phyloP scores from a whole-genome alignment of 768 basidiomycete genomes.

The Russula compacta region DNA sequence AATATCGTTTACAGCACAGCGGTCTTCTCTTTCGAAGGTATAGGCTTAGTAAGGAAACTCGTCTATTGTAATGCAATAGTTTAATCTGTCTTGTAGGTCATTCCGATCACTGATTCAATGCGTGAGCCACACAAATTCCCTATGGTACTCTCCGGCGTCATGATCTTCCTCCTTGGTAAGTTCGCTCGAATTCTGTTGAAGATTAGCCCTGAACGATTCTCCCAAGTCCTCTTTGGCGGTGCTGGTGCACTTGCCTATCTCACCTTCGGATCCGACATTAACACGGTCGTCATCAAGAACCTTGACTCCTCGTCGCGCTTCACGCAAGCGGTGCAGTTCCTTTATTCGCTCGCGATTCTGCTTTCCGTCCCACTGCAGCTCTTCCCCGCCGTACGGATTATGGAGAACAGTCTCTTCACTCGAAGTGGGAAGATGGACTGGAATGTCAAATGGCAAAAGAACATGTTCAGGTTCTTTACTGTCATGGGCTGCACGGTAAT shows the following conservation, averaged over 20 bases:
- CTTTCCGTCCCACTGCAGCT: constrained; percentile 90
- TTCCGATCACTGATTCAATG: constrained; percentile 98
- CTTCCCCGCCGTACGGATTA: constrained; percentile 95
- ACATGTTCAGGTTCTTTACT: constrained; percentile 67
- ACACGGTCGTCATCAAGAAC: constrained; percentile 94
- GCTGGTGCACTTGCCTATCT: constrained; percentile 81
- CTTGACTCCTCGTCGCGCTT: constrained; percentile 74
- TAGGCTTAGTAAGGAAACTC: constrained; percentile 62
- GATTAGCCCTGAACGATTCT: neutral
- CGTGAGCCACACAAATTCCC: constrained; percentile 92
- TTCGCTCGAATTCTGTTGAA: constrained; percentile 1
- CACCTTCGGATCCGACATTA: constrained; percentile 77
- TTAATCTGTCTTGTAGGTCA: constrained; percentile 40
- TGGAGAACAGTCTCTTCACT: constrained; percentile 91
- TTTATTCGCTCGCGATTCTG: constrained; percentile 89
- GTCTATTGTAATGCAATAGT: neutral
- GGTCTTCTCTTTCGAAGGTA: constrained; percentile 97
- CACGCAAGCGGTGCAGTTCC: constrained; percentile 83
- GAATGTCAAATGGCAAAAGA: constrained; percentile 95
- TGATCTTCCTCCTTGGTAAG: constrained; percentile 73
- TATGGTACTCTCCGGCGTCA: constrained; percentile 76
- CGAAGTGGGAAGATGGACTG: constrained; percentile 74
- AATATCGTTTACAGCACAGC: constrained; percentile 58
- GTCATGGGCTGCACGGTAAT: constrained; percentile 76
- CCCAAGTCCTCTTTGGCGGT: constrained; percentile 72